Conservation (phyloP, 305 asterid species). For the Fraxinus albicans region DNA sequence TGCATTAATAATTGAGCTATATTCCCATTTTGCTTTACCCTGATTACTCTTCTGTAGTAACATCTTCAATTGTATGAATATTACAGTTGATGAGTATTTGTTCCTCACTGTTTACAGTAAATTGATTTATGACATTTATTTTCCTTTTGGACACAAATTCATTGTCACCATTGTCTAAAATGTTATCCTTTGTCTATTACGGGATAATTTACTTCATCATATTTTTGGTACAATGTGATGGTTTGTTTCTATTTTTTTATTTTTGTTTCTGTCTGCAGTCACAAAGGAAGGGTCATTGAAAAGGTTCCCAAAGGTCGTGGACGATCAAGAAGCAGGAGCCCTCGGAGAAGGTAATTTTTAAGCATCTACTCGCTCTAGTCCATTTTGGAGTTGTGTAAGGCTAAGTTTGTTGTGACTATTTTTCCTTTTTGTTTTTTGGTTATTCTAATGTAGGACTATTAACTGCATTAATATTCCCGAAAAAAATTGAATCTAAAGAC, state of each 20-base stretch:
- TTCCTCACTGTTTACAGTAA: neutral
- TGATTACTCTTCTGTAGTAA: neutral
- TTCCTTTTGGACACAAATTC: neutral
- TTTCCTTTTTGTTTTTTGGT: too few relatives aligned
- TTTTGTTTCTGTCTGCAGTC: conserved; percentile 14
- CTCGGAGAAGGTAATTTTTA: conserved; percentile 25
- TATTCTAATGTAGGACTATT: neutral
- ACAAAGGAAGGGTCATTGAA: conserved; percentile 32
- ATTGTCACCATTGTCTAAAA: neutral
- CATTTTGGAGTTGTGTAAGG: neutral
- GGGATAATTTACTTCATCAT: neutral
- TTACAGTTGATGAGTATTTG: neutral
- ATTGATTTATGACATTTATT: neutral
- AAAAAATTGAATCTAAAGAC: neutral
- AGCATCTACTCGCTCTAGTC: neutral
- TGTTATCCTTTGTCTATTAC: neutral
- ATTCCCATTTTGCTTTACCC: neutral
- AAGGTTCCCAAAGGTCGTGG: conserved; percentile 17
- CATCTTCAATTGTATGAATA: neutral
- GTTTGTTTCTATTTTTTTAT: neutral
- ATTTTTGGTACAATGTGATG: neutral
- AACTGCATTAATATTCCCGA: neutral
- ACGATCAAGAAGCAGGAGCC: conserved; percentile 36
- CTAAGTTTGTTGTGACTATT: neutral
- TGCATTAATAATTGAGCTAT: neutral